Evolutionary conservation across 305 asterid genomes (phyloP), one percentile per base, ranked within the genome.

Genomic region (Lippia alba): DNA sequence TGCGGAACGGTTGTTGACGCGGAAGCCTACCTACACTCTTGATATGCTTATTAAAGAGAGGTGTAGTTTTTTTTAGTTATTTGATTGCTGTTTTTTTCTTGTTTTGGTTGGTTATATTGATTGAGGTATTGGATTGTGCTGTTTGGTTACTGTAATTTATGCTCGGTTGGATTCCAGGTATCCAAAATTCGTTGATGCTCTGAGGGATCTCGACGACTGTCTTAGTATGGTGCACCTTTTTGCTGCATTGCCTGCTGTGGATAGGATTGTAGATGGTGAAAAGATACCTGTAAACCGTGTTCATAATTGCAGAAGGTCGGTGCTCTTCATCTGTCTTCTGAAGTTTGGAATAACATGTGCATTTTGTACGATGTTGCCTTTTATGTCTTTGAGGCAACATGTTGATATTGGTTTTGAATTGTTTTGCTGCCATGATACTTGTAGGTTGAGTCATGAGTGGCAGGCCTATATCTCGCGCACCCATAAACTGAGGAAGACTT

Each of bases 361-460:
- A 34, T 44, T 53, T 16, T 24, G 12, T 63, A 6, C 48, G 40
- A 4, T 20, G 17, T 24, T 6, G 45, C 41, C 33, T 33, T 2
- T 67, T 44, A 48, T 55, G 63, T 54, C 36, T 66, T n/a, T 50
- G 40, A 61, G 62, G 24, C 57, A 14, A 56, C 41, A 57, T 59
- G 45, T 51, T 76, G 61, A 70, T 55, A 51, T 9, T 72, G 61
- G 66, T 7, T 36, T 36, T 36, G 6, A 4, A 4, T 36, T 36
- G 6, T 59, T 74, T 44, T 63, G 51, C 15, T 53, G 40, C 20
- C 12, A 63, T 46, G 54, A 34, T 75, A 71, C 45, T 56, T 46
- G 41, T 75, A 91, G 99, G 92, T 80, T 94, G 89, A 90, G 98
- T 79, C 96, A 94, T 73, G 99, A 94, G 86, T 94, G 97, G 97